Conservation (phyloP, 2,329 filamentous ascomycete species). For the Tolypocladium sp. region DNA sequence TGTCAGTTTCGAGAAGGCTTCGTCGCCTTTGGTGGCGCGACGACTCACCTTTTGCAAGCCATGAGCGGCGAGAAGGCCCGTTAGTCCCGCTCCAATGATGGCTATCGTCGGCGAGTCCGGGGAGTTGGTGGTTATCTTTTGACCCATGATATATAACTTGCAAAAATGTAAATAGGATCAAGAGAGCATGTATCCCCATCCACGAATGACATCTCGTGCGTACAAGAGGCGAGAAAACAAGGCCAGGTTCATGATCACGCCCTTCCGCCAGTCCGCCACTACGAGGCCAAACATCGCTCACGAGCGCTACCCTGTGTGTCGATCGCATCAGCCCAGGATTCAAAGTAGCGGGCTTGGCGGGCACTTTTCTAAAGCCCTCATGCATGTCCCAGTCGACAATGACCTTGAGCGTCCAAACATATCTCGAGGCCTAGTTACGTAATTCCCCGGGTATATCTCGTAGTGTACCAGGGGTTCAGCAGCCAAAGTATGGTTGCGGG, state of each 20-base stretch:
- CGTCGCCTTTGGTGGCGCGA: background rate
- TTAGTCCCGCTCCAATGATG: conserved; percentile 27
- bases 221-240: conserved; percentile 31
- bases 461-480: background rate
- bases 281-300: background rate
- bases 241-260: background rate
- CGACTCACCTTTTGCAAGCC: conserved; percentile 21
- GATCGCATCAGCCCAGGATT: background rate
- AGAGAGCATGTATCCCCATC: background rate
- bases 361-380: too few species aligned
- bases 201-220: background rate
- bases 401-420: background rate
- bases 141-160: background rate
- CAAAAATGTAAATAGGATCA: background rate
- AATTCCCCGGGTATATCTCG: background rate
- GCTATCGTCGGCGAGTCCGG: conserved; percentile 15
- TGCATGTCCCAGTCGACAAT: background rate
- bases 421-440: background rate
- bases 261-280: background rate
- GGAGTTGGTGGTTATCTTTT: conserved; percentile 3
- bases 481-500: background rate
- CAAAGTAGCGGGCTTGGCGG: background rate
- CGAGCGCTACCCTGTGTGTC: background rate
- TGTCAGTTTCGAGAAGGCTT: background rate
- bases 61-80: conserved; percentile 26